Evolutionary conservation across 257 asterid species (phyloP), one percentile per base, ranked within the genome.

Genomic region (Solanum chiquidenum): DNA sequence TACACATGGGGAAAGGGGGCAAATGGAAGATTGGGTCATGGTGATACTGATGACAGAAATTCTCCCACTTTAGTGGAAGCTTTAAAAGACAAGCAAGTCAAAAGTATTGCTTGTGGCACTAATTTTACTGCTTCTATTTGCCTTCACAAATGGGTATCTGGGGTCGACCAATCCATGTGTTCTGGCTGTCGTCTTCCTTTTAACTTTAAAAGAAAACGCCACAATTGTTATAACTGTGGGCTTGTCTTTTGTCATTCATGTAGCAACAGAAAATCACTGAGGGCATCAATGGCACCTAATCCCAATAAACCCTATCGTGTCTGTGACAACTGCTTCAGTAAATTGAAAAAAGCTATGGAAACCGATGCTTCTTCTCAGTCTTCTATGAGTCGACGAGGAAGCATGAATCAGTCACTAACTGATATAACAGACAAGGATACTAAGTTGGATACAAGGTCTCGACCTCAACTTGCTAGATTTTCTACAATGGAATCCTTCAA

Each of bases 1-100:
- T 96, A 93, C 92, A 96, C 98, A 9, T 96, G 99, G 99, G 99
- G 99, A 49, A 96, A 96, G 91, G 99, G 99, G 77, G 95, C 95
- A 73, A 96, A 95, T 89, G 99, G 99, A 85, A 93, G 99, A 92
- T 90, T 96, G 88, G 99, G 99, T 84, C 98, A 96, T 69, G 99
- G 99, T 34, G 98, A 95, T 91, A 91, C 91, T 34, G 96, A 95
- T 68, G 99, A 95, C 91, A 89, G 95, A 90, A 95, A 93, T 84
- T 85, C 88, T 77, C 99, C 99, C 72, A 92, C 98, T 85, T 82
- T 94, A 76, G 96, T 96, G 25, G 99, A 96, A 92, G 94, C 98
- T 92, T 90, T 96, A 84, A 95, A 94, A 89, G 99, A 96, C 88
- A 96, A 94, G 93, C 99, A 95, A 90, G 99, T 96, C 62, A 96